Base-by-base conservation (phyloP, 441 rosid species). In the Aquilaria agallochum region DNA sequence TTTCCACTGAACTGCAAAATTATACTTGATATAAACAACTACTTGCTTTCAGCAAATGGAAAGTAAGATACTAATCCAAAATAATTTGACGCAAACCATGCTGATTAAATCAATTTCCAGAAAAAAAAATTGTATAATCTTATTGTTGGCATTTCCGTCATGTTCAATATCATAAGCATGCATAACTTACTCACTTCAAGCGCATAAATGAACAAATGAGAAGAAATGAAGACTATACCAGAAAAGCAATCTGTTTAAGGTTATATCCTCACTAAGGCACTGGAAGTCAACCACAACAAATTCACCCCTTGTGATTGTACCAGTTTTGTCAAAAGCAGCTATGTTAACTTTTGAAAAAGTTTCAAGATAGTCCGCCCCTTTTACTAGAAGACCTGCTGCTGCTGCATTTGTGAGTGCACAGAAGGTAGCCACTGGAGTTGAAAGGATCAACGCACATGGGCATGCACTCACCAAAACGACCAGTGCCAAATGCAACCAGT, bases 331-430 rank as follows among this genome's bases (percentile, higher is more conserved):
- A 14, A 95, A 89, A 60, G 94, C 96, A 66, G 81, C 58, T 7
- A 72, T 76, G 83, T 79, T 77, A 47, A 95, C 76, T 78, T 91
- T 84, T 53, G 92, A 78, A 40, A 94, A 80, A 11, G 68, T 80
- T 66, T 95, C 96, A 33, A 95, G 97, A 70, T 57, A 76, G 62
- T 91, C 88, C 1, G 86, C 96, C 5, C 96, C 90, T 79, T 95
- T 95, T 70, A 95, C 78, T 2, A 95, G 71, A 71, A 95, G 87
- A 49, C 97, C 97, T 15, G 82, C 74, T 27, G 80, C 75, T 58
- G 99, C 99, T 11, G 99, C 96, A 40, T 78, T 83, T 8, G 94
- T 82, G 50, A 95, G 93, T 27, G 96, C 92, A 71, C 99, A 91
- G 71, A 89, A 91, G 32, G 86, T 89, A n/a, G 85, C 97, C 45